Evolutionary conservation across 768 basidiomycete species (phyloP), one percentile per base, ranked within the genome.

Genomic region (Lenzites betulinus): DNA sequence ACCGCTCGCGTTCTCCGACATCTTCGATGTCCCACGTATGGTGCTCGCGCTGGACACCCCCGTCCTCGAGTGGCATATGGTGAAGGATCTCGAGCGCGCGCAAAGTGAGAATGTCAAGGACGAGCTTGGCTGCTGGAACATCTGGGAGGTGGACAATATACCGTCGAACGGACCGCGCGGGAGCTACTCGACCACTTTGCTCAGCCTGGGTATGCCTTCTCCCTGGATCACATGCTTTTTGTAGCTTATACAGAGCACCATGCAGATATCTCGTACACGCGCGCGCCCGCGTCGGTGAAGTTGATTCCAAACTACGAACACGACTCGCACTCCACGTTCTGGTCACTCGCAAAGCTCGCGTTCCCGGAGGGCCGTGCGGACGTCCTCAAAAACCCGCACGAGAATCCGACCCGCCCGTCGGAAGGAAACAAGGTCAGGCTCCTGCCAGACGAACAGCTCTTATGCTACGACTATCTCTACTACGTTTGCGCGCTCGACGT

Each of bases 101-200:
- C 51, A 47, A 12, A 28, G 25, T 3, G 49, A 58, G 33, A 5
- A 39, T n/a, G 35, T 11, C 5, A 36, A 26, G 33, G 77, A 78
- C 18, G 70, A 72, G 51, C 26, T 78, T 6, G 76, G 77, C n/a
- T 78, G 77, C 60, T 78, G 77, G 77, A 76, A 71, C 50, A 62
- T 74, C 11, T 78, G 75, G 77, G 69, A 56, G 64, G 67, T 42
- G 54, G 66, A 56, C 62, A 67, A 58, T 33, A 25, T 52, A 5
- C 57, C 51, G 20, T 63, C 67, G 25, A n/a, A 52, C 23, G 28
- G 35, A 2, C 67, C 71, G 9, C 67, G 74, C 16, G 18, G 42
- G 3, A 72, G 65, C 63, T 62, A 63, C 25, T 64, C 63, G 0
- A 63, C 73, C 2, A 0, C 22, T 0, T 50, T 60, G 11, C 59